Base-by-base conservation (phyloP, 2,329 filamentous ascomycete species). In the Nemania sp. region DNA sequence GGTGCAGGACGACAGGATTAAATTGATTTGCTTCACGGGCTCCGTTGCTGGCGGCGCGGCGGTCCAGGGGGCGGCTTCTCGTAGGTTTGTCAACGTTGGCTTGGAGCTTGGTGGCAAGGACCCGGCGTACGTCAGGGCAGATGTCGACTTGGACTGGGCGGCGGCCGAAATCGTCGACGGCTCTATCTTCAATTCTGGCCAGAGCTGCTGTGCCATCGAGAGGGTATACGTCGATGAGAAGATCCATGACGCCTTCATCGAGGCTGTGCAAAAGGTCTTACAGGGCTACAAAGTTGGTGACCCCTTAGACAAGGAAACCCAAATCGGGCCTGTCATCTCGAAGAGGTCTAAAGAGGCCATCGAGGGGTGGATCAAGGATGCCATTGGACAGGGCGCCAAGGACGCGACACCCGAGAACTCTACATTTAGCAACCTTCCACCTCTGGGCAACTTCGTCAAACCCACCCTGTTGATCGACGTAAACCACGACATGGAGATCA, bases 161-260 rank as follows among this genome's bases (percentile, higher is more conserved):
- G 94, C 94, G 0, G 92, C 90, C 68, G 92, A 97, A 77, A 95
- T 98, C 70, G 92, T 98, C 13, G 94, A 98, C 69, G 94, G 94
- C 18, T 89, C 92, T n/a, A 82, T 98, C 59, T 98, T 98, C 83
- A 98, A 98, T 79, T 97, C 93, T 53, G 94, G 94, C n/a, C 94
- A 98, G 80, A 96, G 92, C 74, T 98, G 94, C 81, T 98, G 94
- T 77, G 90, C 92, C 21, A 82, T 98, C 55, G 94, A 98, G 79
- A 84, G 94, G 35, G 87, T 98, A 18, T 98, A 98, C 71, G 93
- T 98, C 5, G 87, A 95, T 70, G 89, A 90, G 72, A 87, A 85
- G 68, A 86, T 98, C 51, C 87, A 97, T 74, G 92, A 96, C 70
- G 79, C 85, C 12, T 97, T 98, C 70, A 82, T 97, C 53, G 81